Conservation (phyloP, 1,139 yeast genomes). For the Oligophagozyma castellii region DNA sequence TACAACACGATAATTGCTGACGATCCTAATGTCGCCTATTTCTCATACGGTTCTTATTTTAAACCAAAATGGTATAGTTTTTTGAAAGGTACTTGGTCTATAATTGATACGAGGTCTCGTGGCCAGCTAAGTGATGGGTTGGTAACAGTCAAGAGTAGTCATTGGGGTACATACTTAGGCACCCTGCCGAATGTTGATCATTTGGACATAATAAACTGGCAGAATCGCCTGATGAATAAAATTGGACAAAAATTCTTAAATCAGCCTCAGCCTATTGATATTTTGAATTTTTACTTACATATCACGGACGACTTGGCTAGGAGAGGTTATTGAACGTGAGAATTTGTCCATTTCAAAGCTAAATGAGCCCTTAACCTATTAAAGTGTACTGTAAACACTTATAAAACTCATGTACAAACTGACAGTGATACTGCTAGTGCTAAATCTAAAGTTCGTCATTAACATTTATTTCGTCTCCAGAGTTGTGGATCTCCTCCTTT, state of each 20-base stretch:
- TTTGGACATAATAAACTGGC: constrained; percentile 75
- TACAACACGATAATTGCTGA: constrained; percentile 43
- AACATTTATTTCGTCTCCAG: too few relatives aligned
- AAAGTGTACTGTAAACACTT: constrained; percentile 4
- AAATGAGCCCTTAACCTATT: background rate
- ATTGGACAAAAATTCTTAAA: constrained; percentile 10
- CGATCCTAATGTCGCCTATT: constrained; percentile 53
- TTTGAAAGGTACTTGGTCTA: constrained; percentile 49
- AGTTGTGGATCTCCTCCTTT: too few relatives aligned
- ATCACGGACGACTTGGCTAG: constrained; percentile 58
- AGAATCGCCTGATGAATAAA: constrained; percentile 37
- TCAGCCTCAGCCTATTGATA: constrained; percentile 30
- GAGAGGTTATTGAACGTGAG: constrained; percentile 38
- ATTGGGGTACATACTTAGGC: constrained; percentile 78
- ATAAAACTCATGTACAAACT: too few relatives aligned
- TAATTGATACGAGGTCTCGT: constrained; percentile 31
- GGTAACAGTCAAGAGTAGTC: constrained; percentile 64
- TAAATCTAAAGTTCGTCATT: too few relatives aligned
- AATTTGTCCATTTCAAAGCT: background rate
- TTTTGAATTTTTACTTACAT: constrained; percentile 61
- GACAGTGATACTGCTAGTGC: too few relatives aligned
- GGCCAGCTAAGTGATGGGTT: constrained; percentile 70
- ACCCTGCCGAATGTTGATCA: constrained; percentile 73
- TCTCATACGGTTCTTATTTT: constrained; percentile 72
- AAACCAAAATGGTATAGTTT: constrained; percentile 49